Base-by-base conservation (phyloP, 2,329 filamentous ascomycete genomes). In the Chaetomiaceae sp. region DNA sequence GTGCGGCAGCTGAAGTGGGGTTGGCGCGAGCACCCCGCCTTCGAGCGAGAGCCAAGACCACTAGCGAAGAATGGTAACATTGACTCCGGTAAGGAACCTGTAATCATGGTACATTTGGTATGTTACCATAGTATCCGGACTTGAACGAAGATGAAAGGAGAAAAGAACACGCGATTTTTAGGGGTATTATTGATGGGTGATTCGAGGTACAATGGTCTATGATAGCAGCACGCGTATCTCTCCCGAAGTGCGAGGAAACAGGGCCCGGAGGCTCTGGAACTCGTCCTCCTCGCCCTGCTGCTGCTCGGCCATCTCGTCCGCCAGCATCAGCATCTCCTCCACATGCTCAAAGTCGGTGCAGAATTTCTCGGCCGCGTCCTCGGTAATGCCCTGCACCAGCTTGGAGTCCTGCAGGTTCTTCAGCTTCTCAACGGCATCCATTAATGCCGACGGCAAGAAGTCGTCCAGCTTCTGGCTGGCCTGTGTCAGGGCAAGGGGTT, bases 381-480 rank as follows among this genome's bases (percentile, higher is more conserved):
- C 89, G 0, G 89, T 94, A 45, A 96, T 81, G 43, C 84, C 77
- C 44, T 89, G 82, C 14, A 87, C 86, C 53, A 95, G 72, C 11
- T 77, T 78, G 1, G 87, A 81, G 63, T 89, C 88, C 57, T 87
- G 84, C 1, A 99, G 72, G 38, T 82, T 76, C 59, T 85, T 86
- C 23, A 97, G 70, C 56, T 90, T 89, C 47, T 94, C 88, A 62
- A 89, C 84, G 3, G 91, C 91, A 67, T 99, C 94, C 77, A 96
- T 92, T 27, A 96, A 78, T 3, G 92, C 94, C 1, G 90, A 95
- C 0, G 94, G 91, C 22, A 99, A 75, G 71, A 97, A 99, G 56
- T 90, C 85, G 65, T 99, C 94, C 6, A 99, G 76, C 37, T 79
- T 80, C 63, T 91, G 88, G 63, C 89, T 89, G 2, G 86, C 84